Percentiles rank a stretch among this genome's conserved stretches.
phyloP scores from a whole-genome alignment of 2,329 filamentous ascomycete genomes.

The Penicillium frequentans region DNA sequence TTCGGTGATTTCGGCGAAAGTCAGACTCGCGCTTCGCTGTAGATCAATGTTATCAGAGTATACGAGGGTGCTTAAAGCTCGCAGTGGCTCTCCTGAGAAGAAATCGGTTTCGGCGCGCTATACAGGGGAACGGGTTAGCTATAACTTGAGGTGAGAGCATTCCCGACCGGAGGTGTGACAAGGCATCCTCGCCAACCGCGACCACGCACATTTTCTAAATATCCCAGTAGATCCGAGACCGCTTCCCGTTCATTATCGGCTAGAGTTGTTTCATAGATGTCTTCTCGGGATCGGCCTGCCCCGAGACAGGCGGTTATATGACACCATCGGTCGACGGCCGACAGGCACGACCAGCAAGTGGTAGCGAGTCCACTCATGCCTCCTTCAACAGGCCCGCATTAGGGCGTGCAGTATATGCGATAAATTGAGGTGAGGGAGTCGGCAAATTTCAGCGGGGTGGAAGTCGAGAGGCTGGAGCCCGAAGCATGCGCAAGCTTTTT shows the following conservation, averaged over 20 bases:
- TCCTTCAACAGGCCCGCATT: slow-evolving; percentile 29
- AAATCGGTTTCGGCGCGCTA: slow-evolving; percentile 97
- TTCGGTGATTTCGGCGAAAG: slow-evolving; percentile 98
- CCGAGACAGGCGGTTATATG: slow-evolving; percentile 45
- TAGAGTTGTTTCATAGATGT: slow-evolving; percentile 80
- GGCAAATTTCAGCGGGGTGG: slow-evolving; percentile 5
- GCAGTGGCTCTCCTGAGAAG: slow-evolving; percentile 92
- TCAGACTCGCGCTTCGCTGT: slow-evolving; percentile 94
- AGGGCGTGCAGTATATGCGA: slow-evolving; percentile 6
- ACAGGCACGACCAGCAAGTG: slow-evolving; percentile 44
- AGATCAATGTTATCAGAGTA: slow-evolving; percentile 99
- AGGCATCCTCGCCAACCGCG: neutral
- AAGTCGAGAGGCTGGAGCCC: slow-evolving; percentile 1
- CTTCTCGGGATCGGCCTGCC: slow-evolving; percentile 74
- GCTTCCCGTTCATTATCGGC: slow-evolving; percentile 96
- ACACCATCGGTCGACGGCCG: slow-evolving; percentile 44
- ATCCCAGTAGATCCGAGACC: slow-evolving; percentile 90
- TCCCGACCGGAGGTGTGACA: neutral
- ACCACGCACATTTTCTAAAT: slow-evolving; percentile 83
- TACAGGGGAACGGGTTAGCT: slow-evolving; percentile 5
- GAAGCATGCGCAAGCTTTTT: slow-evolving; percentile 11
- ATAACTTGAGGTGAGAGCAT: neutral
- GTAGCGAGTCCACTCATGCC: slow-evolving; percentile 42
- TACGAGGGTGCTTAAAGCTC: slow-evolving; percentile 90
- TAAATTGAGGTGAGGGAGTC: slow-evolving; percentile 1